Conservation (phyloP, 441 rosid species). For the Gossypium davidsonii region DNA sequence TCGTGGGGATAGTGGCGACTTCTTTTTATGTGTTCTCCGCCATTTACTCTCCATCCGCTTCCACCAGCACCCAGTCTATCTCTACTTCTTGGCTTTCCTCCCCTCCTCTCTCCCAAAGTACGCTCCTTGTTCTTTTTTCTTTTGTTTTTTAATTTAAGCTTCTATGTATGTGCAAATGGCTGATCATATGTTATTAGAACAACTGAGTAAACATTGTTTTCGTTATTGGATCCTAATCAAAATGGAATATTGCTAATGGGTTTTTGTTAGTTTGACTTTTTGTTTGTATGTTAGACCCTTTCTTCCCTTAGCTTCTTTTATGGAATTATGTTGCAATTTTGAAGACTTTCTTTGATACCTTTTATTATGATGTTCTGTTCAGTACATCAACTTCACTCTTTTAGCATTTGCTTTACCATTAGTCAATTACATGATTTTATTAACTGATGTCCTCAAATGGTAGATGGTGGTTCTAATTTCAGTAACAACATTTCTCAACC, state of each 20-base stretch:
- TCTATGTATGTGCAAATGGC: neutral
- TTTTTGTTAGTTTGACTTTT: neutral
- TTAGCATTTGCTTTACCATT: neutral
- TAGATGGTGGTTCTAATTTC: slow-evolving; percentile 29
- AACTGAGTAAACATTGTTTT: neutral
- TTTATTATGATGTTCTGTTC: neutral
- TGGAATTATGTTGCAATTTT: neutral
- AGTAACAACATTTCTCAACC: slow-evolving; percentile 28
- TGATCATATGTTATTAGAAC: neutral
- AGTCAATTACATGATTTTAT: neutral
- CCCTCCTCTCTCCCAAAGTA: slow-evolving; percentile 38
- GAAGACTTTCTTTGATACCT: neutral
- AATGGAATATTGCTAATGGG: neutral
- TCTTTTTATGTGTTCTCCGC: slow-evolving; percentile 82
- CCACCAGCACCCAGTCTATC: slow-evolving; percentile 24
- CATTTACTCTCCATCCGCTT: slow-evolving; percentile 47
- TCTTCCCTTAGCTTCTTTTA: neutral
- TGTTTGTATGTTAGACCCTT: neutral
- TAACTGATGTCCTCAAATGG: slow-evolving; percentile 9
- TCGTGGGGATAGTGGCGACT: slow-evolving; percentile 66
- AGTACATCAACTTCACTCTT: neutral
- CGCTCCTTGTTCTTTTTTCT: slow-evolving; percentile 10
- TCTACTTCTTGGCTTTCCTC: slow-evolving; percentile 54
- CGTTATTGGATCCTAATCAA: neutral
- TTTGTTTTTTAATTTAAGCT: neutral